Evolutionary conservation across 2,329 filamentous ascomycete genomes (phyloP).

Genomic region (Epichloe baconii): DNA sequence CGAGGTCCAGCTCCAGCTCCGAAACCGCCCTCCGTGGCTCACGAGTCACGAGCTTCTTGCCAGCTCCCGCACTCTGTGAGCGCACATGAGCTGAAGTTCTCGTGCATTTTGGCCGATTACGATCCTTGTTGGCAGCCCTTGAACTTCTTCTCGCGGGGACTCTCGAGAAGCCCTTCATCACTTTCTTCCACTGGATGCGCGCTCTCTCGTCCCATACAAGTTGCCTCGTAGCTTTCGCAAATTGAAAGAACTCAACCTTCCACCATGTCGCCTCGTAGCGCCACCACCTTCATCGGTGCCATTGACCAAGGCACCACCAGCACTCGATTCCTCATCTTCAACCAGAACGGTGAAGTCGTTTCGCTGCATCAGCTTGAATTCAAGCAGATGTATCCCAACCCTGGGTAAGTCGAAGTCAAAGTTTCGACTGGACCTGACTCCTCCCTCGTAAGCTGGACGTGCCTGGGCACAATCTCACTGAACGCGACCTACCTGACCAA

Average conservation of each 20-base stretch:
- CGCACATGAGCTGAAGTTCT: too few relatives aligned
- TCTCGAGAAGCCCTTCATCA: background rate
- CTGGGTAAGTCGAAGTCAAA: constrained; percentile 40
- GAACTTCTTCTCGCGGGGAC: background rate
- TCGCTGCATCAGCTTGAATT: constrained; percentile 67
- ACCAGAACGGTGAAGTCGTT: constrained; percentile 54
- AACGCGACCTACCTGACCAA: constrained; percentile 4
- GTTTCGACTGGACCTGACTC: too few relatives aligned
- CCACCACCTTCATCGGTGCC: constrained; percentile 49
- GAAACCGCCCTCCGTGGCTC: background rate
- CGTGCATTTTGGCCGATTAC: too few relatives aligned
- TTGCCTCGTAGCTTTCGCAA: constrained; percentile 8
- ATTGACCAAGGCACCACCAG: constrained; percentile 74
- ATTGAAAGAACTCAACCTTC: constrained; percentile 1
- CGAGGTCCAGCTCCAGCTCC: background rate
- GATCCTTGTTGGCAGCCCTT: background rate
- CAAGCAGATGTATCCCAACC: constrained; percentile 58
- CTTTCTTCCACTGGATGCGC: constrained; percentile 9
- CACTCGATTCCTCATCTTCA: constrained; percentile 67
- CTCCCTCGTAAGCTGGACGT: constrained; percentile 13
- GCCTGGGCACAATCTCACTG: background rate
- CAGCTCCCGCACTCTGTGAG: background rate
- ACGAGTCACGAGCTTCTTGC: background rate
- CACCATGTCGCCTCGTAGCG: constrained; percentile 20
- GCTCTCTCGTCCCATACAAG: constrained; percentile 7